Conservation (phyloP, 2,329 filamentous ascomycete species). For the Eutypa lata region DNA sequence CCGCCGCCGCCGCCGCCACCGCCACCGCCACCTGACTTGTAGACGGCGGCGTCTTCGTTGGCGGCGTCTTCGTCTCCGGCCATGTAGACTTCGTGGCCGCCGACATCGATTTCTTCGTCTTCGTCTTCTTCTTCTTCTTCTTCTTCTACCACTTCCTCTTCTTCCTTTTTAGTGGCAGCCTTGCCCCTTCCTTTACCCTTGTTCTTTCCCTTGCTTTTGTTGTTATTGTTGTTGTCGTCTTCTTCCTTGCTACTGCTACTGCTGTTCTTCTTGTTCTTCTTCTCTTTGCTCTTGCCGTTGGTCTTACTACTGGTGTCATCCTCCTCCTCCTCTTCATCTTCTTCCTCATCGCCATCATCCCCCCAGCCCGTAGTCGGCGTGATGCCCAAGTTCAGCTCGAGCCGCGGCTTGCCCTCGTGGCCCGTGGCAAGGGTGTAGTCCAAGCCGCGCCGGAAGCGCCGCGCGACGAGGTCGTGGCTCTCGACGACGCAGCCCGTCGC, state of each 20-base stretch:
- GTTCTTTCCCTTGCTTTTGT: slow-evolving; percentile 17
- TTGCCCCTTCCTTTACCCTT: slow-evolving; percentile 29
- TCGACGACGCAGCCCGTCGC: slow-evolving; percentile 74
- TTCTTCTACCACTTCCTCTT: slow-evolving; percentile 29
- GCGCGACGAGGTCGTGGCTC: slow-evolving; percentile 73
- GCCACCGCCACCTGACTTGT: slow-evolving; percentile 71
- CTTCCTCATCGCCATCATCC: slow-evolving; percentile 58
- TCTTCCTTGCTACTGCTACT: slow-evolving; percentile 19
- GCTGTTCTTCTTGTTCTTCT: slow-evolving; percentile 7
- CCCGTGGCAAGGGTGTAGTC: slow-evolving; percentile 94
- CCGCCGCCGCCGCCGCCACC: slow-evolving; percentile 64
- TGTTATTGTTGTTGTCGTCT: slow-evolving; percentile 20
- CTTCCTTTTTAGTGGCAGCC: slow-evolving; percentile 25
- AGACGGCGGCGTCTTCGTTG: slow-evolving; percentile 78
- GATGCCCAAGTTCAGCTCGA: slow-evolving; percentile 84
- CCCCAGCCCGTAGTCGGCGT: slow-evolving; percentile 87
- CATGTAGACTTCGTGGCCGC: slow-evolving; percentile 90
- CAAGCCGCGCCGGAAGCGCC: slow-evolving; percentile 79
- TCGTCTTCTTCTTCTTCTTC: slow-evolving; percentile 28
- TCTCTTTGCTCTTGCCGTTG: slow-evolving; percentile 29
- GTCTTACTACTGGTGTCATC: slow-evolving; percentile 25
- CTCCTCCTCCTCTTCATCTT: slow-evolving; percentile 43
- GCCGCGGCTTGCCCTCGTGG: slow-evolving; percentile 70
- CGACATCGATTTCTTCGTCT: slow-evolving; percentile 52
- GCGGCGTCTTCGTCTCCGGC: slow-evolving; percentile 72